Percentiles rank a stretch among this genome's conserved stretches.
Evolutionary conservation across 2,329 filamentous ascomycete genomes (phyloP).

Genomic region (Pezicula radicicola): DNA sequence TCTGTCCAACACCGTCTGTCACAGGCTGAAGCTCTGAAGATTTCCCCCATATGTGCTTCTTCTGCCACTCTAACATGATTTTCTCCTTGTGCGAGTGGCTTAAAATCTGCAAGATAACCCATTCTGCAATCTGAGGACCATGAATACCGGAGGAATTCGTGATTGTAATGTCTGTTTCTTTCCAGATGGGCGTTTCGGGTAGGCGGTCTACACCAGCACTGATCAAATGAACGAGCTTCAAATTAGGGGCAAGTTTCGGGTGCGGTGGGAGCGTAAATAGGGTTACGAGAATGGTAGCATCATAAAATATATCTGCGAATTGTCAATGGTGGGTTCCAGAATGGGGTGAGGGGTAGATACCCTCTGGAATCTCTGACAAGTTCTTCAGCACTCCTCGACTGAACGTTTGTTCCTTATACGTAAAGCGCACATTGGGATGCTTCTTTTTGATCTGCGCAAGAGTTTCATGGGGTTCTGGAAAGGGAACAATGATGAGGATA

Average conservation of each 20-base stretch:
- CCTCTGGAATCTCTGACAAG: constrained; percentile 13
- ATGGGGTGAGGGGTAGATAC: constrained; percentile 4
- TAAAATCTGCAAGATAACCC: constrained; percentile 61
- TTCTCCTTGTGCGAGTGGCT: constrained; percentile 53
- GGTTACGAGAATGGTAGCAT: constrained; percentile 31
- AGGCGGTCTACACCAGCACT: constrained; percentile 31
- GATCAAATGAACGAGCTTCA: constrained; percentile 32
- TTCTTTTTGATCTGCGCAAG: constrained; percentile 34
- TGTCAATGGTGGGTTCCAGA: neutral
- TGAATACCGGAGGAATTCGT: constrained; percentile 33
- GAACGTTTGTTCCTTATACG: constrained; percentile 31
- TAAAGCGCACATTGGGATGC: constrained; percentile 43
- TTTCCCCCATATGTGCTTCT: constrained; percentile 48
- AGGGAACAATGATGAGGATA: constrained; percentile 40
- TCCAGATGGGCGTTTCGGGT: constrained; percentile 25
- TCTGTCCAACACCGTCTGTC: constrained; percentile 53
- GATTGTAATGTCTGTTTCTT: constrained; percentile 29
- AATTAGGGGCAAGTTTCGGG: constrained; percentile 21
- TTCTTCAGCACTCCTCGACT: constrained; percentile 11
- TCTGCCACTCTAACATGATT: constrained; percentile 53
- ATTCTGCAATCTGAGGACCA: constrained; percentile 62
- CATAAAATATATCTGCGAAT: constrained; percentile 18
- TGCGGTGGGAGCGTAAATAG: constrained; percentile 22
- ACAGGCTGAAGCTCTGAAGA: constrained; percentile 30
- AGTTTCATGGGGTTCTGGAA: constrained; percentile 35